Conservation (phyloP, 768 basidiomycete species). For the Tricholoma terreum region DNA sequence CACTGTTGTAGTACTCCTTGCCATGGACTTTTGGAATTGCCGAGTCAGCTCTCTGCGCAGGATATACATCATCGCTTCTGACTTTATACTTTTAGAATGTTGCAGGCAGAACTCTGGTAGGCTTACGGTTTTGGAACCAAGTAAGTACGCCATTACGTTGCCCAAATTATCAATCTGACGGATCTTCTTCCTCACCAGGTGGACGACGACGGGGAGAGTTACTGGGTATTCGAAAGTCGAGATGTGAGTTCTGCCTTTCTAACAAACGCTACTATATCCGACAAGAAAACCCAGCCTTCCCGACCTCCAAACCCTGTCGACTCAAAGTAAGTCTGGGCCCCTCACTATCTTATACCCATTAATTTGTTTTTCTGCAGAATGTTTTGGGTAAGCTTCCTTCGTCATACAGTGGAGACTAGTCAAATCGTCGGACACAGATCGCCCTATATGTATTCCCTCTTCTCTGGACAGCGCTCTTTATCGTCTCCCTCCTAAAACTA, state of each 20-base stretch:
- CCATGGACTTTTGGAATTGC: conserved; percentile 99
- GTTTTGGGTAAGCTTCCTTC: conserved; percentile 72
- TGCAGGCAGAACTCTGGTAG: conserved; percentile 88
- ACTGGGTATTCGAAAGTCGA: conserved; percentile 97
- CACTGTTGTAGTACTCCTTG: conserved; percentile 85
- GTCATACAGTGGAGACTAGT: conserved; percentile 5
- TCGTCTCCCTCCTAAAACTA: conserved; percentile 88
- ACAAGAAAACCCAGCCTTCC: conserved; percentile 57
- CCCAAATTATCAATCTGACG: background rate
- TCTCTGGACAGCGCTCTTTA: conserved; percentile 82
- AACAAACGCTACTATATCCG: background rate
- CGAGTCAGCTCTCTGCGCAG: conserved; percentile 48
- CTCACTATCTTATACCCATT: background rate
- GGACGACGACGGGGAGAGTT: conserved; percentile 92
- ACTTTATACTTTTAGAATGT: conserved; percentile 62
- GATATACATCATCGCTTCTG: background rate
- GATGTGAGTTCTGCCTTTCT: conserved; percentile 58
- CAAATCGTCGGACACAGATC: conserved; percentile 44
- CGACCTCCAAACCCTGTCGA: conserved; percentile 86
- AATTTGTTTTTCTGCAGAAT: conserved; percentile 49
- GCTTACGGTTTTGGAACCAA: conserved; percentile 97
- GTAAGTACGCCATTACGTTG: conserved; percentile 28
- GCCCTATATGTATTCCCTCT: conserved; percentile 88
- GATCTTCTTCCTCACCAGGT: conserved; percentile 48
- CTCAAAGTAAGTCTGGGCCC: conserved; percentile 56